These are phyloP conservation scores for Dryas drummondii DNA, from an alignment of 306 rosid species.

Conservation along the genomic window DNA sequence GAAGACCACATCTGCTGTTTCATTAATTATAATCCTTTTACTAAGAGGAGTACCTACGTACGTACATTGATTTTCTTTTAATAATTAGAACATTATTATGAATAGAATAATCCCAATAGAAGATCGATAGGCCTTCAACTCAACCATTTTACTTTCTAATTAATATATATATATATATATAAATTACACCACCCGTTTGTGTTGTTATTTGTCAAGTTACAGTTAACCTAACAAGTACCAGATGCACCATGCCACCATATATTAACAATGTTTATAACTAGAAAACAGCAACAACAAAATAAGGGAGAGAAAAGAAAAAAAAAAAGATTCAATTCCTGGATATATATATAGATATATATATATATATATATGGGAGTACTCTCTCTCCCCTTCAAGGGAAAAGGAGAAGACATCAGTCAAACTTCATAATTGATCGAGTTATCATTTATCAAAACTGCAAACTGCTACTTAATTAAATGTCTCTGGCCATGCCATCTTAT, in stretches of 20 bases:
- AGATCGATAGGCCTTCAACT: neutral
- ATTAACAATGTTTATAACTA: neutral
- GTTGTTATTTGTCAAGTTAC: slow-evolving; percentile 28
- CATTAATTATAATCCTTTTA: too few relatives aligned
- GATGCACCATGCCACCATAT: neutral
- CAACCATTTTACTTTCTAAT: slow-evolving; percentile 10
- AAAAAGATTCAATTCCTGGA: neutral
- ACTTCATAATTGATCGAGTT: slow-evolving; percentile 14
- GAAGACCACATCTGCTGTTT: too few relatives aligned
- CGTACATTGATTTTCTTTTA: neutral
- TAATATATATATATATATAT: neutral
- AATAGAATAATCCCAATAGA: slow-evolving; percentile 16
- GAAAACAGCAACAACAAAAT: neutral
- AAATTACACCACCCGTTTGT: slow-evolving; percentile 7
- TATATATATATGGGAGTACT: neutral
- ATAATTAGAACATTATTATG: neutral
- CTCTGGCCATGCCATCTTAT: neutral
- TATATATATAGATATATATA: neutral
- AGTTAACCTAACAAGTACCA: slow-evolving; percentile 28
- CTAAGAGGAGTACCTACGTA: neutral
- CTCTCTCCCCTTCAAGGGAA: neutral
- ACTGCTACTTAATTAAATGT: neutral
- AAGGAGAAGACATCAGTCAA: slow-evolving; percentile 12
- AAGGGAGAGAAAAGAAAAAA: neutral
- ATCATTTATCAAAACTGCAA: neutral